phyloP scores from a whole-genome alignment of 495 filamentous ascomycete genomes.

The Hyphodiscus hymeniophilus region DNA sequence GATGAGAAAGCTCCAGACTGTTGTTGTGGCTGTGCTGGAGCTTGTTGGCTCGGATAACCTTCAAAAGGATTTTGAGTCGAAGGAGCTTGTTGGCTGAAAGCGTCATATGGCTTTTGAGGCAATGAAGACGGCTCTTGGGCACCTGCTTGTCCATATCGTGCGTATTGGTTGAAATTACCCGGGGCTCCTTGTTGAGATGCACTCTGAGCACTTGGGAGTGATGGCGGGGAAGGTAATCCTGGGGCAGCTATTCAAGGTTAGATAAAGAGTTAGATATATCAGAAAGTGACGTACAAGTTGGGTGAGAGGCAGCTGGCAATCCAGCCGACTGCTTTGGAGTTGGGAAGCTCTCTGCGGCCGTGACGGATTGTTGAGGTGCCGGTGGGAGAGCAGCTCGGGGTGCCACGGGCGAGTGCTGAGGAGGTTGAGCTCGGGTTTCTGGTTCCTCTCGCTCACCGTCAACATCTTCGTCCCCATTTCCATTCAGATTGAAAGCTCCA shows the following conservation, averaged over 20 bases:
- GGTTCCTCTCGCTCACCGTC: slow-evolving; percentile 92
- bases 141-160: slow-evolving; percentile 53
- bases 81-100: slow-evolving; percentile 66
- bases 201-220: slow-evolving; percentile 21
- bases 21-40: slow-evolving; percentile 51
- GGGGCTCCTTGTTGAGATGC: slow-evolving; percentile 25
- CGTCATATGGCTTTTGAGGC: slow-evolving; percentile 78
- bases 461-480: slow-evolving; percentile 66
- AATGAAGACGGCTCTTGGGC: slow-evolving; percentile 51
- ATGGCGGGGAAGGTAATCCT: slow-evolving; percentile 21
- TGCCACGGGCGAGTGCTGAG: slow-evolving; percentile 87
- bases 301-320: slow-evolving; percentile 57
- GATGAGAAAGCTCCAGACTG: slow-evolving; percentile 58
- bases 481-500: slow-evolving; percentile 88
- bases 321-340: slow-evolving; percentile 62
- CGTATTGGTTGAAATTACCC: slow-evolving; percentile 49
- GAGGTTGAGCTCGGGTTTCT: slow-evolving; percentile 90
- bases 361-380: slow-evolving; percentile 39
- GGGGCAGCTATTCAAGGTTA: slow-evolving; percentile 21
- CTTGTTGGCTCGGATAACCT: slow-evolving; percentile 42
- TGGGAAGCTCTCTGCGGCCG: slow-evolving; percentile 52
- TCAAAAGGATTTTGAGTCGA: slow-evolving; percentile 38
- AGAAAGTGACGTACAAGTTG: slow-evolving; percentile 15
- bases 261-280: slow-evolving; percentile 2
- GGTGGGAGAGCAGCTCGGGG: slow-evolving; percentile 89